Evolutionary conservation across 805 yeast genomes (phyloP).

Genomic region (Suhomyces faveliae): DNA sequence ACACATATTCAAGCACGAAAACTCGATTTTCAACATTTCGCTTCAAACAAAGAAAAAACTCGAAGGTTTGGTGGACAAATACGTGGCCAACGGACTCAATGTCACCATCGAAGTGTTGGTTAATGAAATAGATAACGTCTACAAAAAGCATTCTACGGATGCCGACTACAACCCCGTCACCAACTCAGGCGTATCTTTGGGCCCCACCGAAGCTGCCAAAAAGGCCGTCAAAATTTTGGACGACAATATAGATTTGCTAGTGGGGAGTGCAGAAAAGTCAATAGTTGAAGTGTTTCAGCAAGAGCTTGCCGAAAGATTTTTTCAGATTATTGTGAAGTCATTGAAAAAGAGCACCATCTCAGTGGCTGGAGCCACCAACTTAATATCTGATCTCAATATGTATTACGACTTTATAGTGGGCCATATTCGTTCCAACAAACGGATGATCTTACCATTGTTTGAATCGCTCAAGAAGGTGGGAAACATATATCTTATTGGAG

Average conservation of each 20-base stretch:
- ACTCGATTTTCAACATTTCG: slow-evolving; percentile 75
- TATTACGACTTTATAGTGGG: slow-evolving; percentile 65
- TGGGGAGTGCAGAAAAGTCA: slow-evolving; percentile 81
- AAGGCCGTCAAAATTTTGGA: slow-evolving; percentile 61
- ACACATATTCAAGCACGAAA: slow-evolving; percentile 62
- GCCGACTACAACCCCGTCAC: slow-evolving; percentile 59
- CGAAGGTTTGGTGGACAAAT: slow-evolving; percentile 79
- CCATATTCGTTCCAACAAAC: slow-evolving; percentile 54
- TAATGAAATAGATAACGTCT: slow-evolving; percentile 70
- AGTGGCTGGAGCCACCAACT: slow-evolving; percentile 75
- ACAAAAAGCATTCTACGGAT: slow-evolving; percentile 53
- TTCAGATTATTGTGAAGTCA: slow-evolving; percentile 70
- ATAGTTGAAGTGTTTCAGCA: slow-evolving; percentile 91
- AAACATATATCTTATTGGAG: slow-evolving; percentile 70
- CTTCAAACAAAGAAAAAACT: slow-evolving; percentile 77
- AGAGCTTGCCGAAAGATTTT: slow-evolving; percentile 87
- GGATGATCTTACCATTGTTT: slow-evolving; percentile 71
- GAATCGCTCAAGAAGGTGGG: slow-evolving; percentile 83
- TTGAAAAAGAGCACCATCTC: slow-evolving; percentile 71
- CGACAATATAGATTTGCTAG: slow-evolving; percentile 69
- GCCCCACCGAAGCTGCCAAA: slow-evolving; percentile 60
- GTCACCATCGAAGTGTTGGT: slow-evolving; percentile 88
- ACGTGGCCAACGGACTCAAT: slow-evolving; percentile 89
- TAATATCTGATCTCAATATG: slow-evolving; percentile 78
- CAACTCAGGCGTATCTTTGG: slow-evolving; percentile 21